Conservation (phyloP, 148 eudicot genomes). For the Hydrangea macrophylla region DNA sequence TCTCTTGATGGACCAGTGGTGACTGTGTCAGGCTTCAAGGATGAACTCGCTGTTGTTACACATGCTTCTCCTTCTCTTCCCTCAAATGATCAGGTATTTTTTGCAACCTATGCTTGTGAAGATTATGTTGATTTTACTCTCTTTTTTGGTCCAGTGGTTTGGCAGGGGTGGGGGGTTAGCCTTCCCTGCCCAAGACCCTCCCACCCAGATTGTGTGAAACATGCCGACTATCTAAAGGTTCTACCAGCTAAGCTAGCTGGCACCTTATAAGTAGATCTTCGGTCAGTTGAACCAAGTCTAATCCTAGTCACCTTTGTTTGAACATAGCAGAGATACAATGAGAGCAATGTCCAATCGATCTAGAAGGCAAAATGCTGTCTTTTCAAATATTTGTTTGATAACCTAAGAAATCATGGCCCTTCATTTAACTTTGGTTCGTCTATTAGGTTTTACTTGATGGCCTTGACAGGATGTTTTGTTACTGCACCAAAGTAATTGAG, state of each 20-base stretch:
- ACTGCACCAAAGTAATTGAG: background rate
- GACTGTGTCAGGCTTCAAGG: slow-evolving; percentile 78
- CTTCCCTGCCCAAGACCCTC: no score
- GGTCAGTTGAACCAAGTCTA: background rate
- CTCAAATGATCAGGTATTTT: slow-evolving; percentile 76
- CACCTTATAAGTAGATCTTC: no score
- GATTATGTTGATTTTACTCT: background rate
- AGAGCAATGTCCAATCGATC: background rate
- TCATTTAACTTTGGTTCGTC: background rate
- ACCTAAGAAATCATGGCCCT: no score
- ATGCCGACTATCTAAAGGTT: no score
- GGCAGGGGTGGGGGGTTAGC: no score
- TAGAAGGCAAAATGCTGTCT: background rate
- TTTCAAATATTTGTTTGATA: background rate
- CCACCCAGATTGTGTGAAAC: no score
- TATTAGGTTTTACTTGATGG: slow-evolving; percentile 5
- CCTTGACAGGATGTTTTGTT: slow-evolving; percentile 4
- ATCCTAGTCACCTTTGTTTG: background rate
- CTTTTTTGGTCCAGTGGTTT: no score
- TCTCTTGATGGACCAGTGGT: slow-evolving; percentile 96
- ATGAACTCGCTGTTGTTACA: slow-evolving; percentile 84
- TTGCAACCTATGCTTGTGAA: background rate
- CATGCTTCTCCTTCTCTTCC: slow-evolving; percentile 79
- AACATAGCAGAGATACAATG: background rate
- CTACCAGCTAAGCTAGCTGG: no score